Percentiles rank a stretch among this genome's conserved stretches.
These are phyloP conservation scores for Marasmius fiardii DNA, from an alignment of 1,284 basidiomycete species.

Conservation along the genomic window DNA sequence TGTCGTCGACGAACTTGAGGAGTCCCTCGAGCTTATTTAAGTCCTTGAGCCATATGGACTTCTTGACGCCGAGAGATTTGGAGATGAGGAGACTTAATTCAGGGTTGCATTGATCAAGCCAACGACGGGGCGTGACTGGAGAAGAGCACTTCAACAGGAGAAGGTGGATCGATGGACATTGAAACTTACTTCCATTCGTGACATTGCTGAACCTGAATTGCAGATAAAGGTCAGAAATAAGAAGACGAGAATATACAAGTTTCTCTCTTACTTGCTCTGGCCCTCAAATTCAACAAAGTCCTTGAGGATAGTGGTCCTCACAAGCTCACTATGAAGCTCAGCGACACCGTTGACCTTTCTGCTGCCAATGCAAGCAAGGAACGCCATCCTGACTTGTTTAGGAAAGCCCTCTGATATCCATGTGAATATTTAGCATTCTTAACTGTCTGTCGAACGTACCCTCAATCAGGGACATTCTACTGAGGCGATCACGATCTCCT, in stretches of 20 bases:
- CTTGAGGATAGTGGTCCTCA: constrained; percentile 79
- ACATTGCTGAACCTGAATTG: constrained; percentile 67
- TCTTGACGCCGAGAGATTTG: constrained; percentile 72
- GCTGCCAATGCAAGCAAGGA: constrained; percentile 78
- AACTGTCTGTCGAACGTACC: constrained; percentile 36
- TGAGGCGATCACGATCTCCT: constrained; percentile 73
- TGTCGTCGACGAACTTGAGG: constrained; percentile 65
- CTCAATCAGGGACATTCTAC: constrained; percentile 88
- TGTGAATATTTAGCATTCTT: neutral
- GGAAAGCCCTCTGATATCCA: constrained; percentile 34
- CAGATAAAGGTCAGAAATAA: constrained; percentile 1
- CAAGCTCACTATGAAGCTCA: constrained; percentile 80
- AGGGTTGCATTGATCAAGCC: constrained; percentile 93
- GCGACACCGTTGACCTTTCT: constrained; percentile 93
- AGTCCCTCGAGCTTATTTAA: constrained; percentile 68
- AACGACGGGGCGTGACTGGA: constrained; percentile 78
- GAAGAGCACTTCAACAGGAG: neutral
- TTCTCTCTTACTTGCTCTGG: constrained; percentile 57
- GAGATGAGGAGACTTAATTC: constrained; percentile 81
- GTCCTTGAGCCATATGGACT: constrained; percentile 79
- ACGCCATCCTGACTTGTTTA: constrained; percentile 87
- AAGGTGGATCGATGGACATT: constrained; percentile 11
- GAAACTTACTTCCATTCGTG: constrained; percentile 76
- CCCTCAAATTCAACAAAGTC: constrained; percentile 90
- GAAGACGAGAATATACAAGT: neutral